A percentile compares a stretch with the other conserved stretches of the same genome.
Conservation (phyloP, 306 rosid species). For the Citrullus colocynthis region DNA sequence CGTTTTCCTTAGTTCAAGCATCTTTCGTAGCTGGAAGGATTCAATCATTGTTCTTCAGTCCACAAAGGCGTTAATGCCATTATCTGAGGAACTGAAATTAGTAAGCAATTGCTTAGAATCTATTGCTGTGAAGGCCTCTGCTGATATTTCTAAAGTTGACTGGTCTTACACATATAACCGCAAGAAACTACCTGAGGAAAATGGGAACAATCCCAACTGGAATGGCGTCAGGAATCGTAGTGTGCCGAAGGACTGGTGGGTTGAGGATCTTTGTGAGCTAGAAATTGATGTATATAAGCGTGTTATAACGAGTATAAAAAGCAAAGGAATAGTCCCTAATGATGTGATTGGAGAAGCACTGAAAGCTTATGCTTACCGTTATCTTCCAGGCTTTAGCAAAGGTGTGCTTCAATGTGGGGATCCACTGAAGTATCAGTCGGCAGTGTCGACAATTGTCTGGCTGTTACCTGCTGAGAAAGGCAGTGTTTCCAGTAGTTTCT, state of each 20-base stretch:
- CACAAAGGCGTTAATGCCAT: conserved; percentile 45
- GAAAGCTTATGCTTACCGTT: conserved; percentile 74
- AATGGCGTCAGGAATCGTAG: conserved; percentile 44
- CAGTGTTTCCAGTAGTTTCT: conserved; percentile 66
- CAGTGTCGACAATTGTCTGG: conserved; percentile 54
- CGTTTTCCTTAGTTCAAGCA: conserved; percentile 79
- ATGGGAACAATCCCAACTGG: conserved; percentile 42
- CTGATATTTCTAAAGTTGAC: conserved; percentile 71
- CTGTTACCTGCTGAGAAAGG: conserved; percentile 76
- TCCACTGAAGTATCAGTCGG: conserved; percentile 29
- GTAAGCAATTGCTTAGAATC: conserved; percentile 61
- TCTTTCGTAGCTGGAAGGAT: conserved; percentile 96
- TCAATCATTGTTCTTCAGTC: conserved; percentile 91
- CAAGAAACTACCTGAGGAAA: conserved; percentile 77
- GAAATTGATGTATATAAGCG: conserved; percentile 65
- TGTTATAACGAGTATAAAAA: conserved; percentile 44
- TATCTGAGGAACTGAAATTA: conserved; percentile 65
- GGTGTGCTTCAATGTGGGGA: conserved; percentile 55
- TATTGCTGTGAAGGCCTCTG: conserved; percentile 62
- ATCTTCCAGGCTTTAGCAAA: conserved; percentile 74
- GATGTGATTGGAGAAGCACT: conserved; percentile 90
- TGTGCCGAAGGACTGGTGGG: conserved; percentile 99
- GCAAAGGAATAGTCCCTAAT: conserved; percentile 31
- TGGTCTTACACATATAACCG: conserved; percentile 91
- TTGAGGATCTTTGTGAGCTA: conserved; percentile 88